These are phyloP conservation scores for Boletus sp. DNA, from an alignment of 1,284 basidiomycete species.

Conservation along the genomic window DNA sequence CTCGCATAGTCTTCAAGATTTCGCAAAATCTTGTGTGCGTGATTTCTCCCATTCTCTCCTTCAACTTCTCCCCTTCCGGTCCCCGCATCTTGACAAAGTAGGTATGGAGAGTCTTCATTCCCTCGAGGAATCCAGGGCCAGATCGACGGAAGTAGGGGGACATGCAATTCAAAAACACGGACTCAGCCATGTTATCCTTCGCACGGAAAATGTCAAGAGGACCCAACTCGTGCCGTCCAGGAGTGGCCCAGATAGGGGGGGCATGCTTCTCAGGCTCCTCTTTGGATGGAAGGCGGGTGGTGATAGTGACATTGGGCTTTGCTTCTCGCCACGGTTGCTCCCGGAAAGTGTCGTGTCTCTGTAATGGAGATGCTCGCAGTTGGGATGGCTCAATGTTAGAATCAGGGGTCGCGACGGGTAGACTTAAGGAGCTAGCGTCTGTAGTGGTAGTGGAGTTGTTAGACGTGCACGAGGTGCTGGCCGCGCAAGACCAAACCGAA, in stretches of 20 bases:
- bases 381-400: no score
- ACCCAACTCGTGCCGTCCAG: background rate
- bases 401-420: no score
- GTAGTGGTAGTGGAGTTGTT: no score
- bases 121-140: background rate
- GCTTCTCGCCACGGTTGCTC: background rate
- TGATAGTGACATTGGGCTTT: background rate
- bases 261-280: background rate
- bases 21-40: background rate
- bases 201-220: background rate
- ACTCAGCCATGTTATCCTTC: background rate
- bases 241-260: background rate
- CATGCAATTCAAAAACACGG: background rate
- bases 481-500: no score
- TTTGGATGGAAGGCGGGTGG: background rate
- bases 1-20: background rate
- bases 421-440: no score
- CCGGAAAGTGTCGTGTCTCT: background rate
- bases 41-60: background rate
- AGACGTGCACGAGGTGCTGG: no score
- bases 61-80: background rate
- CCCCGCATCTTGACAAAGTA: background rate
- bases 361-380: background rate
- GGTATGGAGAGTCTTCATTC: background rate
- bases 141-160: background rate